phyloP scores from a whole-genome alignment of 208 protist species.

The Wallacemonas rigidus region DNA sequence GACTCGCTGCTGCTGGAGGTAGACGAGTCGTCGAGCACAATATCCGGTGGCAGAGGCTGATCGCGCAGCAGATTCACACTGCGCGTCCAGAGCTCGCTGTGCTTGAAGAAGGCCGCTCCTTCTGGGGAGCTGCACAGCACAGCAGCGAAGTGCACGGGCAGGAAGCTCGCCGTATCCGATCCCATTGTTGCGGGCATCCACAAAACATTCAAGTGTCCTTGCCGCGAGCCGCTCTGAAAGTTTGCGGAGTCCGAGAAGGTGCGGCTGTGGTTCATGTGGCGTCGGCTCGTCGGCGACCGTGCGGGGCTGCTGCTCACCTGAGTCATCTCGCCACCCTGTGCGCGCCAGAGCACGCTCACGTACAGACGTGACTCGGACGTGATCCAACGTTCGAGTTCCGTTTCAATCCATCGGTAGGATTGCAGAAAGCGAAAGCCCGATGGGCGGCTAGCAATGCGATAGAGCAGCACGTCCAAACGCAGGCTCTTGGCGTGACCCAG shows the following conservation, averaged over 20 bases:
- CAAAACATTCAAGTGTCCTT: constrained; percentile 25
- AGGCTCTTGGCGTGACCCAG: constrained; percentile 67
- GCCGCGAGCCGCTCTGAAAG: constrained; percentile 20
- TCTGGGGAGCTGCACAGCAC: constrained; percentile 75
- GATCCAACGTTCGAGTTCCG: constrained; percentile 86
- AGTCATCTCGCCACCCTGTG: constrained; percentile 42
- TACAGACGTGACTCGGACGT: constrained; percentile 57
- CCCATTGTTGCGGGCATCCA: constrained; percentile 39
- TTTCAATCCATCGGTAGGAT: constrained; percentile 83
- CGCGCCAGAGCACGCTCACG: constrained; percentile 44
- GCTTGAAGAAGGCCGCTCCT: constrained; percentile 80
- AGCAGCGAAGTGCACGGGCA: constrained; percentile 82
- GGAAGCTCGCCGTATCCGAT: constrained; percentile 48
- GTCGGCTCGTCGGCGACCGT: constrained; percentile 16
- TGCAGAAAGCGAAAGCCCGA: constrained; percentile 86
- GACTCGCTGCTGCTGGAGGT: constrained; percentile 38
- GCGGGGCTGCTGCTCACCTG: constrained; percentile 4
- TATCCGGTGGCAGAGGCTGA: constrained; percentile 74
- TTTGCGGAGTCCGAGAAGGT: constrained; percentile 45
- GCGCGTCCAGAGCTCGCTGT: constrained; percentile 81
- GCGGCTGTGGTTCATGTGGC: constrained; percentile 31
- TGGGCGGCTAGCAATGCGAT: constrained; percentile 75
- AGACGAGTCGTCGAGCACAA: constrained; percentile 56
- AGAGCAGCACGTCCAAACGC: constrained; percentile 65
- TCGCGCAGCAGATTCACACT: constrained; percentile 64